Percentiles rank a stretch among this genome's conserved stretches.
phyloP scores from a whole-genome alignment of 768 basidiomycete species.

The Chalciporus chontae region DNA sequence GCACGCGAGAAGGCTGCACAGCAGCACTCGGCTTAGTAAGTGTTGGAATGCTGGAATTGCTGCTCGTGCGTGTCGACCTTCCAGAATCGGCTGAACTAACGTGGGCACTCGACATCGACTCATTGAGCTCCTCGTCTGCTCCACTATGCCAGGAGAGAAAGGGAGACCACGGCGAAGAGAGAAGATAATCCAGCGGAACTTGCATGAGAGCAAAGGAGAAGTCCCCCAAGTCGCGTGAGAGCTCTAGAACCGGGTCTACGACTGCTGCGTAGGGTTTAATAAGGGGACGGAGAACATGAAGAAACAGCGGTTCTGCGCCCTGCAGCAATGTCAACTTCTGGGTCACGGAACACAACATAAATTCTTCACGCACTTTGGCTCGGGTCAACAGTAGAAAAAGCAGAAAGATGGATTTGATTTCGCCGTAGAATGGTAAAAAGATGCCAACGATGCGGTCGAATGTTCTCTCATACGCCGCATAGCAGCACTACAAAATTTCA shows the following conservation, averaged over 20 bases:
- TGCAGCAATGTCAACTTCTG: conserved; percentile 29
- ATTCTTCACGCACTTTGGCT: conserved; percentile 53
- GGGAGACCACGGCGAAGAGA: conserved; percentile 30
- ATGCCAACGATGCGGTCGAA: conserved; percentile 63
- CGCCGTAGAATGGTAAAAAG: conserved; percentile 80
- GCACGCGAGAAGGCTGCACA: conserved; percentile 7
- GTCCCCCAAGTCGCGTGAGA: conserved; percentile 62
- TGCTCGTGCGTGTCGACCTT: conserved; percentile 6
- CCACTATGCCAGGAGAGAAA: conserved; percentile 17
- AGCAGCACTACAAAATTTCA: conserved; percentile 51
- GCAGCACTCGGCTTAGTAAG: conserved; percentile 5
- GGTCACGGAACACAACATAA: background rate
- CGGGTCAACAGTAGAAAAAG: conserved; percentile 76
- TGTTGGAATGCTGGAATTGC: conserved; percentile 11
- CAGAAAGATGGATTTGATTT: conserved; percentile 70
- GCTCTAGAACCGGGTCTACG: conserved; percentile 62
- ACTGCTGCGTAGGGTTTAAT: conserved; percentile 69
- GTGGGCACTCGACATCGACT: background rate
- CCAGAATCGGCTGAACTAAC: conserved; percentile 1
- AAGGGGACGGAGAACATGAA: conserved; percentile 76
- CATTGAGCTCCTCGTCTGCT: conserved; percentile 7
- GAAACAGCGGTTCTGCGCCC: conserved; percentile 84
- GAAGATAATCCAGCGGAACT: conserved; percentile 37
- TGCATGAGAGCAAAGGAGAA: conserved; percentile 43
- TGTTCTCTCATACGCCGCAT: conserved; percentile 63